Conservation (phyloP, 345 rosid species). For the Lenwebbia sp. region DNA sequence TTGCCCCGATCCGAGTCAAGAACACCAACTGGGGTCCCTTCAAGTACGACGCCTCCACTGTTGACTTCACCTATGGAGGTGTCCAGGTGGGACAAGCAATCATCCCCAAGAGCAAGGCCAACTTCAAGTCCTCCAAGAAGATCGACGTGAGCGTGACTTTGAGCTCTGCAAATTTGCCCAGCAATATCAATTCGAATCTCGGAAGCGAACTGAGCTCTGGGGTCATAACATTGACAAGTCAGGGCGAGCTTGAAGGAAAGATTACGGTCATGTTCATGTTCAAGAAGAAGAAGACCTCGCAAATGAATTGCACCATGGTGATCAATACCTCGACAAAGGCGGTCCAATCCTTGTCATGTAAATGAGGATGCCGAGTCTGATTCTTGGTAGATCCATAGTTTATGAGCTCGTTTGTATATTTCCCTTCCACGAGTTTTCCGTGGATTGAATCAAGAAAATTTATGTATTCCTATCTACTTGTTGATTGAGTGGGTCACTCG, state of each 20-base stretch:
- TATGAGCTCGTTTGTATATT: background rate
- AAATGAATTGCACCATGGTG: conserved; percentile 8
- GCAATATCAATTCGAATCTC: background rate
- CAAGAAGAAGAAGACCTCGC: conserved; percentile 1
- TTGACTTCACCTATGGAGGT: conserved; percentile 3
- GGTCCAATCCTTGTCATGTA: background rate
- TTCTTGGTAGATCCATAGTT: background rate
- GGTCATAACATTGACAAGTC: background rate
- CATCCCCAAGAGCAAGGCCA: conserved; percentile 3
- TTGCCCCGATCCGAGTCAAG: conserved; percentile 5
- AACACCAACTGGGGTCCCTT: conserved; percentile 14
- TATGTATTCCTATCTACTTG: background rate
- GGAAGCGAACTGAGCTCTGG: background rate
- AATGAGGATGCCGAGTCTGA: background rate
- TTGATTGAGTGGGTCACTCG: background rate
- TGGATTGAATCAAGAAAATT: background rate
- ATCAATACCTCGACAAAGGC: background rate
- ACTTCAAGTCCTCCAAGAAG: conserved; percentile 5
- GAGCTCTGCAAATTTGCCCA: background rate
- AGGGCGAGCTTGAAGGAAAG: conserved; percentile 2
- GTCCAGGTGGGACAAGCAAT: background rate
- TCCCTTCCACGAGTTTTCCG: background rate
- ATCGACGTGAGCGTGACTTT: background rate
- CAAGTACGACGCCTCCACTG: conserved; percentile 3
- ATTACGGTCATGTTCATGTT: background rate